These are phyloP conservation scores for Aspergillus sp. DNA, from an alignment of 2,329 filamentous ascomycete species.

Conservation along the genomic window DNA sequence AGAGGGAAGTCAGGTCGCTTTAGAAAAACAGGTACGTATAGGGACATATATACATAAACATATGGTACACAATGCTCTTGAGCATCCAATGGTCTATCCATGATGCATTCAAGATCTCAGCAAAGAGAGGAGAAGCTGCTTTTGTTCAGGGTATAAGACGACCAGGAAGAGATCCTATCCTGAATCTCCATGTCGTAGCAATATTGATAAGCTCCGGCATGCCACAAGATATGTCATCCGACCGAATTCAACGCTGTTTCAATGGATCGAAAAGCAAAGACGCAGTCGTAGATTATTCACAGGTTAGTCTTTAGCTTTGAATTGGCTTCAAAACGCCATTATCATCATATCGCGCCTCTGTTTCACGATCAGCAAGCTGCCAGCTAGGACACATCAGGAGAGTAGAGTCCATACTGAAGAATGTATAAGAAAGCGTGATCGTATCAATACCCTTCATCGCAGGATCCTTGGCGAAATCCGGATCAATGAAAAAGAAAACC, in stretches of 20 bases:
- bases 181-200: too few relatives aligned
- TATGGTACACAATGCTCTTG: slow-evolving; percentile 2
- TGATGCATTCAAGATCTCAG: slow-evolving; percentile 14
- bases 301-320: slow-evolving; percentile 24
- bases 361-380: slow-evolving; percentile 28
- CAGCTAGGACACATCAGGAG: not conserved
- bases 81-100: slow-evolving; percentile 3
- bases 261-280: too few relatives aligned
- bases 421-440: slow-evolving; percentile 93
- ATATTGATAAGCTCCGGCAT: too few relatives aligned
- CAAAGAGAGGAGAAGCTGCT: slow-evolving; percentile 12
- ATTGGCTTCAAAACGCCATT: slow-evolving; percentile 62
- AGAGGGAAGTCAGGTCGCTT: too few relatives aligned
- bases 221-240: too few relatives aligned
- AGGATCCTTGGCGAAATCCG: slow-evolving; percentile 83
- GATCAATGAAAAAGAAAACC: slow-evolving; percentile 98
- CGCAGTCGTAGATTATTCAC: too few relatives aligned
- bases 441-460: slow-evolving; percentile 93
- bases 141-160: not conserved
- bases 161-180: too few relatives aligned
- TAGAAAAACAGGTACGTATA: too few relatives aligned
- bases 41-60: slow-evolving; percentile 2
- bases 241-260: too few relatives aligned
- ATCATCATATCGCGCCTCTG: slow-evolving; percentile 78
- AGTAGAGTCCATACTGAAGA: slow-evolving; percentile 68